These are phyloP conservation scores for Curvularia verruculosa DNA, from an alignment of 2,329 filamentous ascomycete species.

Conservation along the genomic window DNA sequence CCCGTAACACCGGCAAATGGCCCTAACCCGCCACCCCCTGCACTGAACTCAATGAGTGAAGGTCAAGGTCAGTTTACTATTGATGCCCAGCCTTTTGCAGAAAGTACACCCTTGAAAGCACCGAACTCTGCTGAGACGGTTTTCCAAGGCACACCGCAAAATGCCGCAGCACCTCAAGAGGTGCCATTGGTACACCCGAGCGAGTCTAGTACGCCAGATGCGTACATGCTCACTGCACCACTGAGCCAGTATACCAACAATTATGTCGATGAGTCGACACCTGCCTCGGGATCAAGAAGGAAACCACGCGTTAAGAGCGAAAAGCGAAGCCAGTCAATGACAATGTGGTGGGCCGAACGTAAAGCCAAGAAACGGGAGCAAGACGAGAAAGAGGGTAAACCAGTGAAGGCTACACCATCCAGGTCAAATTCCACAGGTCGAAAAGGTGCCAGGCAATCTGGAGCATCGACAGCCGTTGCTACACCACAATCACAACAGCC, in stretches of 20 bases:
- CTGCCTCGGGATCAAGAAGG: conserved; percentile 36
- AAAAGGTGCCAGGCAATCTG: conserved; percentile 30
- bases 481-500: conserved; percentile 24
- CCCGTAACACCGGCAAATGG: conserved; percentile 30
- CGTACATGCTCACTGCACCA: conserved; percentile 45
- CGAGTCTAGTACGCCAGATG: conserved; percentile 38
- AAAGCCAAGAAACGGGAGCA: conserved; percentile 48
- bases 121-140: conserved; percentile 42
- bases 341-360: conserved; percentile 55
- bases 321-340: conserved; percentile 54
- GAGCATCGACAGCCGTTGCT: conserved; percentile 23
- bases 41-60: conserved; percentile 46
- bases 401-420: conserved; percentile 27
- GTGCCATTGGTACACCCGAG: conserved; percentile 24
- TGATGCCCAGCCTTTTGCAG: conserved; percentile 35
- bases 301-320: conserved; percentile 52
- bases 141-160: conserved; percentile 46
- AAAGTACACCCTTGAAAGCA: conserved; percentile 26
- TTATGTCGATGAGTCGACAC: conserved; percentile 36
- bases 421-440: conserved; percentile 35
- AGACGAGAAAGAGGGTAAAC: conserved; percentile 37
- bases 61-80: conserved; percentile 48
- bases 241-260: conserved; percentile 42
- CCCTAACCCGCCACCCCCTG: conserved; percentile 34
- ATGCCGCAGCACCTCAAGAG: conserved; percentile 28